Evolutionary conservation across 441 rosid species (phyloP), one percentile per base, ranked within the genome.

Genomic region (Corymbia calophylla): DNA sequence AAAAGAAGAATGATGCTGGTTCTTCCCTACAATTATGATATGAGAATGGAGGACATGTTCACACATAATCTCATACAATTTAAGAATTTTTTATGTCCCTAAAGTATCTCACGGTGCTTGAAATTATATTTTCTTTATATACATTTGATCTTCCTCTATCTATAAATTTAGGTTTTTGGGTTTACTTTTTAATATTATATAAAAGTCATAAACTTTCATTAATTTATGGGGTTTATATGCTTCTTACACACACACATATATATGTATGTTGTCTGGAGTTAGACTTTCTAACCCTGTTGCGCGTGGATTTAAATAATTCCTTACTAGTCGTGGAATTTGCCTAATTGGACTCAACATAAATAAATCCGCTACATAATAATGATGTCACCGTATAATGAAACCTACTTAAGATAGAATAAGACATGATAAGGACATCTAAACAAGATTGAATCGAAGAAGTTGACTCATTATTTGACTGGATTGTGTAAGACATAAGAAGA

Each of bases 101-200:
- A 7, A 14, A 18, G 0, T n/a, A n/a, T 66, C 10, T n/a, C 19
- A 16, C 3, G 16, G 13, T 2, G 2, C 2, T 0, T n/a, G 21
- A n/a, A n/a, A n/a, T 64, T 64, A 62, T 64, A 64, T 64, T 0
- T 64, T 2, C 4, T 13, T n/a, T n/a, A 64, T 64, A 7, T 64
- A 15, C 10, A 64, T 64, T 5, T 1, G 0, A 1, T n/a, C 18
- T 64, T 64, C 4, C 21, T 15, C 15, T 15, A 64, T 15, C 6
- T 7, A 64, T 64, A 17, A 64, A 2, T 5, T 64, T 15, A 64
- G 8, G 1, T n/a, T 7, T 64, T 64, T 64, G 39, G 18, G 0
- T 64, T n/a, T 39, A 39, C 44, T 39, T 39, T 39, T 39, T 39
- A 39, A 39, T 39, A 39, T 39, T 39, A 39, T 39, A 39, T 39